Evolutionary conservation across 2,329 filamentous ascomycete species (phyloP).

Genomic region (Teratosphaeriaceae sp.): DNA sequence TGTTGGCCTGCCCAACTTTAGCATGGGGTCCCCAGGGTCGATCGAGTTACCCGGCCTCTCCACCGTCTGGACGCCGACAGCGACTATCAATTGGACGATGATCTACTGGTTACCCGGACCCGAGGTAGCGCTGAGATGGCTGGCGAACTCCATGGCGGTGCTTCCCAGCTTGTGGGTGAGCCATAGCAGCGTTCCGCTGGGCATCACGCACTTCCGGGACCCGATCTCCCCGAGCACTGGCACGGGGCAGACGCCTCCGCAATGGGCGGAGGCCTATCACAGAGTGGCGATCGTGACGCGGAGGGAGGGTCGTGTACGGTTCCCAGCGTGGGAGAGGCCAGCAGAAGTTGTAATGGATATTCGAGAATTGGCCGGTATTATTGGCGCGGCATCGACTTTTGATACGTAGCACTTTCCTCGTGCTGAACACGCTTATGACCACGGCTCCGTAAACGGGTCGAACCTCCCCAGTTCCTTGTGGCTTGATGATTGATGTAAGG

Average conservation of each 20-base stretch:
- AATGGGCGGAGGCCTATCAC: conserved; percentile 34
- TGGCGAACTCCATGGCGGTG: conserved; percentile 28
- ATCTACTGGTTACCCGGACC: conserved; percentile 62
- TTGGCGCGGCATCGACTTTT: conserved; percentile 3
- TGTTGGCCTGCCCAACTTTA: too few species aligned
- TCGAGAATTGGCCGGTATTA: conserved; percentile 29
- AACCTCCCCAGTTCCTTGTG: too few species aligned
- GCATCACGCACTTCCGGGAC: conserved; percentile 34
- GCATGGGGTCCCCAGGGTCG: too few species aligned
- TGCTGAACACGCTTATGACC: too few species aligned
- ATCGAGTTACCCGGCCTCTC: conserved; percentile 5
- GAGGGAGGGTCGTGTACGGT: conserved; percentile 27
- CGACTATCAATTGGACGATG: conserved; percentile 55
- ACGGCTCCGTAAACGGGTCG: too few species aligned
- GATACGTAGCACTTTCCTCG: too few species aligned
- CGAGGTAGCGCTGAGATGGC: conserved; percentile 52
- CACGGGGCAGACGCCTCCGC: conserved; percentile 17
- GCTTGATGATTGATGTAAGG: too few species aligned
- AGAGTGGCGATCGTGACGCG: conserved; percentile 32
- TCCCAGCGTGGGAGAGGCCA: conserved; percentile 36
- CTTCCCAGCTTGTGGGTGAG: conserved; percentile 20
- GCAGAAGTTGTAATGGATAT: conserved; percentile 35
- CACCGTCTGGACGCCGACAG: conserved; percentile 34
- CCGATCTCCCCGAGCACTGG: conserved; percentile 4
- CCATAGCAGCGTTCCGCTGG: conserved; percentile 31